Evolutionary conservation across 306 rosid species (phyloP), one percentile per base, ranked within the genome.

Genomic region (Hippophae rhamnoides): DNA sequence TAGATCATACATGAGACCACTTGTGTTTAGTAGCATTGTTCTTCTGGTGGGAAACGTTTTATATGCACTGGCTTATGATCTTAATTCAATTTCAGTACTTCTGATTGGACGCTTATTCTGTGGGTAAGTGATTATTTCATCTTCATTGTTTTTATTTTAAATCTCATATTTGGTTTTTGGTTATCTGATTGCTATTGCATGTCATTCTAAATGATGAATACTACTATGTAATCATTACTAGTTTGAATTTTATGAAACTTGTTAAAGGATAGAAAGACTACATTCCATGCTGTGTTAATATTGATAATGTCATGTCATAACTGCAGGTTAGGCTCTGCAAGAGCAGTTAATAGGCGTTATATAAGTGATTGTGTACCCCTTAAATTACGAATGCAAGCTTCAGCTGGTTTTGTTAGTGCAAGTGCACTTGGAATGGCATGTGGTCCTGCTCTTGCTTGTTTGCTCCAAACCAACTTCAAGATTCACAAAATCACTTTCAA

Each of bases 1-100:
- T 72, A 77, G 70, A 73, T 86, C 97, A 11, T 90, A 90, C 82
- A 69, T 86, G 78, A 83, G 73, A 61, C 97, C 97, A 41, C 95
- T 90, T 41, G 75, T 86, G n/a, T 90, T 86, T 74, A 90, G 97
- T 53, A 90, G 97, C 75, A 60, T 90, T 42, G 73, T 63, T 81
- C 94, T 86, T 66, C 56, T 82, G 10, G 43, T 82, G 59, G 97
- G 97, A 53, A 90, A 90, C 47, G 40, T 74, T 71, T 51, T 86
- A 60, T 90, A 90, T 74, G 97, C 95, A 7, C 71, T 87, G 79
- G 97, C 95, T 27, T 87, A 84, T 64, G 97, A 90, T 77, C 68
- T 70, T 64, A 49, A 75, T 54, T 90, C 97, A 38, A 67, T 90
- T 64, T 65, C 85, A 63, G 75, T 87, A 71, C 97, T 90, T 83